Conservation (phyloP, 371 early-diverging fungal genomes). For the Saksenaea oblongispora region DNA sequence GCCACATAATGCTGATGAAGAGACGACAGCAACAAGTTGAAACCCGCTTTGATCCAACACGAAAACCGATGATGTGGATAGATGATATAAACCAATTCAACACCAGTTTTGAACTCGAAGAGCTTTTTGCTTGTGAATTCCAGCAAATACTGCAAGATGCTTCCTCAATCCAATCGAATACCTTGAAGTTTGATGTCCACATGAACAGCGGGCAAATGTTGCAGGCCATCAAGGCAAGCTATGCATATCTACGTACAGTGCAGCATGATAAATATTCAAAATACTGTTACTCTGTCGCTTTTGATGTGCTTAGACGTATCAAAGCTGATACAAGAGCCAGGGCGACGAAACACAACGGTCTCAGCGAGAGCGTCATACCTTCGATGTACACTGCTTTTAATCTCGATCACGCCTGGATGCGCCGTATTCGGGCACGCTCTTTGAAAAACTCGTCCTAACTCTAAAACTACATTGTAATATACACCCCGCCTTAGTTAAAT, state of each 20-base stretch:
- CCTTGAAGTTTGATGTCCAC: slow-evolving; percentile 12
- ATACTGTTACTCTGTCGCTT: slow-evolving; percentile 30
- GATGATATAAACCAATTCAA: slow-evolving; percentile 20
- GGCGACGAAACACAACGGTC: slow-evolving; percentile 10
- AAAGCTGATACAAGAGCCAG: slow-evolving; percentile 27
- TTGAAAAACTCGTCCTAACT: neutral
- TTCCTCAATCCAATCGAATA: slow-evolving; percentile 1
- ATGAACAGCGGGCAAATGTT: slow-evolving; percentile 12
- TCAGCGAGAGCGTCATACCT: slow-evolving; percentile 12
- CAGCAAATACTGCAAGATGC: neutral
- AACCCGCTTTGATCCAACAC: slow-evolving; percentile 24
- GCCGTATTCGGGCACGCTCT: slow-evolving; percentile 7
- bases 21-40: slow-evolving; percentile 16
- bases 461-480: too few relatives aligned
- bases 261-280: slow-evolving; percentile 15
- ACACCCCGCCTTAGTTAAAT: too few relatives aligned
- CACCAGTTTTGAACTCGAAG: slow-evolving; percentile 36
- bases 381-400: slow-evolving; percentile 21
- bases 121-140: slow-evolving; percentile 29
- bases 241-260: slow-evolving; percentile 21
- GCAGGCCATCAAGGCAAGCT: slow-evolving; percentile 24
- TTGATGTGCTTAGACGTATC: slow-evolving; percentile 21
- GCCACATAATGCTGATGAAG: slow-evolving; percentile 10
- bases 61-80: neutral
- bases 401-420: slow-evolving; percentile 18